Evolutionary conservation across 495 filamentous ascomycete genomes (phyloP).

Genomic region (Peziza echinospora): DNA sequence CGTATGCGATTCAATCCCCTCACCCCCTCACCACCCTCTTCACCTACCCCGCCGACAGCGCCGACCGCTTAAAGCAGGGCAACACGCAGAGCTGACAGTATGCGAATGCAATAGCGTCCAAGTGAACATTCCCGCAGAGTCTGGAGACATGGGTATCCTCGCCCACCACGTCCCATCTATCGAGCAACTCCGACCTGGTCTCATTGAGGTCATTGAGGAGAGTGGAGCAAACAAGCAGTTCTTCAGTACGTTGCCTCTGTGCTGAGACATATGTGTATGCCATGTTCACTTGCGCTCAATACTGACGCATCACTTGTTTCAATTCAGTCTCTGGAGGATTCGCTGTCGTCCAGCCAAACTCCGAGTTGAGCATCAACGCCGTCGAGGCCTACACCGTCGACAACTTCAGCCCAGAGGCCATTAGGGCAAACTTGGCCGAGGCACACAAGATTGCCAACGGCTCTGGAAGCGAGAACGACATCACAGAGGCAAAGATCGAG

Average conservation of each 20-base stretch:
- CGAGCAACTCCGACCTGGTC: conserved; percentile 91
- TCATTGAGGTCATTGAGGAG: conserved; percentile 93
- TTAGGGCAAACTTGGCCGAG: conserved; percentile 64
- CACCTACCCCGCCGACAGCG: background rate
- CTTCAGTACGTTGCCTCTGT: conserved; percentile 56
- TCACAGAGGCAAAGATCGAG: conserved; percentile 96
- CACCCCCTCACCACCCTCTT: too few relatives aligned
- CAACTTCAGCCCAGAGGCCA: conserved; percentile 77
- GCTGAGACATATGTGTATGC: background rate
- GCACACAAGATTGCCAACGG: conserved; percentile 85
- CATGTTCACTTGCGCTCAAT: too few relatives aligned
- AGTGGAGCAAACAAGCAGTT: conserved; percentile 77
- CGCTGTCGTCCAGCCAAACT: conserved; percentile 88
- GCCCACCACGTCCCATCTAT: conserved; percentile 98
- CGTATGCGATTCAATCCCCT: conserved; percentile 30
- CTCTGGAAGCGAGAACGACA: conserved; percentile 85
- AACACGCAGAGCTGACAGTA: background rate
- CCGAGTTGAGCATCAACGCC: conserved; percentile 88
- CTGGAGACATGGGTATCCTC: conserved; percentile 97
- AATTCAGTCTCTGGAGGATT: conserved; percentile 88
- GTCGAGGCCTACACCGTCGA: conserved; percentile 86
- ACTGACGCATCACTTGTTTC: too few relatives aligned
- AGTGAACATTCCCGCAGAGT: conserved; percentile 96
- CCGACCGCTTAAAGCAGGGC: background rate
- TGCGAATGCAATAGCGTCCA: conserved; percentile 47